Percentiles rank a stretch among this genome's conserved stretches.
These are phyloP conservation scores for Choiromyces venosus DNA, from an alignment of 495 filamentous ascomycete genomes.

Conservation along the genomic window DNA sequence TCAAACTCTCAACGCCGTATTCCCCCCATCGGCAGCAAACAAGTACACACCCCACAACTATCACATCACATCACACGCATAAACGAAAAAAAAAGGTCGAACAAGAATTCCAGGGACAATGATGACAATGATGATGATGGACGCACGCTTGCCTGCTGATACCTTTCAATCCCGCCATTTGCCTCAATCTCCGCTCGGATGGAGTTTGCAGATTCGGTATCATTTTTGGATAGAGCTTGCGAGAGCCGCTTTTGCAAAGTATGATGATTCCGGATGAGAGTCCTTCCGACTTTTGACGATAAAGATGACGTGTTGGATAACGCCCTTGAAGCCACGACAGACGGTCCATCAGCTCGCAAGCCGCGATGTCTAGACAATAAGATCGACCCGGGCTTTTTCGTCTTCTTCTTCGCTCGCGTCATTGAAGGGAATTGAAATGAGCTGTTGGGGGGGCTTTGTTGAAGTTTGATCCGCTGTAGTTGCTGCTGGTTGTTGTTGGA, in stretches of 20 bases:
- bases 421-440: constrained; percentile 21
- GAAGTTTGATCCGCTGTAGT: neutral
- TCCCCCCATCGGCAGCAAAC: constrained; percentile 9
- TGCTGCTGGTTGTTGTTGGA: neutral
- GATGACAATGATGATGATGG: constrained; percentile 16
- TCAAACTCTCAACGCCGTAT: neutral
- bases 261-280: constrained; percentile 79
- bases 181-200: constrained; percentile 58
- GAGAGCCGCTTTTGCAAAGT: constrained; percentile 69
- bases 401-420: constrained; percentile 34
- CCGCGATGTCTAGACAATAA: constrained; percentile 37
- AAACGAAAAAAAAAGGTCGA: neutral
- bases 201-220: constrained; percentile 51
- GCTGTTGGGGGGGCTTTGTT: neutral
- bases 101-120: neutral
- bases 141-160: constrained; percentile 79
- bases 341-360: constrained; percentile 19
- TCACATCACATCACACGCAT: constrained; percentile 20
- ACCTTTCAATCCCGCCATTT: constrained; percentile 73
- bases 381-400: constrained; percentile 36
- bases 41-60: constrained; percentile 16
- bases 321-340: constrained; percentile 29
- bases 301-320: constrained; percentile 54
- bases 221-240: constrained; percentile 60
- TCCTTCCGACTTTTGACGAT: constrained; percentile 72